A percentile compares a stretch with the other conserved stretches of the same genome.
These are phyloP conservation scores for Aspergillus caelatus DNA, from an alignment of 2,329 filamentous ascomycete species.

Conservation along the genomic window DNA sequence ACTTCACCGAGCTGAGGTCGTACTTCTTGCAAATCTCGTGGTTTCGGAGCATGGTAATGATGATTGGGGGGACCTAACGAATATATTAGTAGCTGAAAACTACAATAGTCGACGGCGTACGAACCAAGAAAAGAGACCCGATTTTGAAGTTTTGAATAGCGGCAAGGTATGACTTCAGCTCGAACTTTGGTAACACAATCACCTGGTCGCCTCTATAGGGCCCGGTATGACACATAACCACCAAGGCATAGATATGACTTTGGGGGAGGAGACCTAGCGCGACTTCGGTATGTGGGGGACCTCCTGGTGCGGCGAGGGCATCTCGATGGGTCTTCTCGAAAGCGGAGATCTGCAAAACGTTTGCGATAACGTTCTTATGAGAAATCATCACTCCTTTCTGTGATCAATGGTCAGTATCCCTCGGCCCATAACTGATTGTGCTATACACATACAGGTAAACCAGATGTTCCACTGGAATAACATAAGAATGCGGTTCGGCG, in stretches of 20 bases:
- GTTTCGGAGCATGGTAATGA: slow-evolving; percentile 74
- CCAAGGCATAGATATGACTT: slow-evolving; percentile 79
- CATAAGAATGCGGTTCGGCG: slow-evolving; percentile 75
- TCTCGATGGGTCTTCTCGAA: slow-evolving; percentile 50
- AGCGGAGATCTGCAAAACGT: slow-evolving; percentile 64
- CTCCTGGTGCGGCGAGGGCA: slow-evolving; percentile 35
- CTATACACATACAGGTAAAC: slow-evolving; percentile 63
- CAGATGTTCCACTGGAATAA: slow-evolving; percentile 79
- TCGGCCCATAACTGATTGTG: background rate
- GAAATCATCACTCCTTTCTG: slow-evolving; percentile 85
- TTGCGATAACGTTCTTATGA: slow-evolving; percentile 77
- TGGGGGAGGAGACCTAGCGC: slow-evolving; percentile 73
- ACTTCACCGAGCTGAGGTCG: slow-evolving; percentile 68
- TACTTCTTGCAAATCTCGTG: slow-evolving; percentile 64
- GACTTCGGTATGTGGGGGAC: slow-evolving; percentile 56
- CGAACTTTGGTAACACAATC: slow-evolving; percentile 73
- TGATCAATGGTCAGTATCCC: background rate
- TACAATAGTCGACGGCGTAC: background rate
- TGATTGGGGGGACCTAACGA: slow-evolving; percentile 72
- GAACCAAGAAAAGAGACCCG: slow-evolving; percentile 65
- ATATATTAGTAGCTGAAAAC: background rate
- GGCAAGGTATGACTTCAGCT: slow-evolving; percentile 65
- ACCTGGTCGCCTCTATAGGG: slow-evolving; percentile 73
- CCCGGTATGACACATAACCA: slow-evolving; percentile 68
- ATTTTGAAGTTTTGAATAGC: slow-evolving; percentile 72